These are phyloP conservation scores for Cyclospora cayetanensis DNA, from an alignment of 169 alveolate species.

Conservation along the genomic window DNA sequence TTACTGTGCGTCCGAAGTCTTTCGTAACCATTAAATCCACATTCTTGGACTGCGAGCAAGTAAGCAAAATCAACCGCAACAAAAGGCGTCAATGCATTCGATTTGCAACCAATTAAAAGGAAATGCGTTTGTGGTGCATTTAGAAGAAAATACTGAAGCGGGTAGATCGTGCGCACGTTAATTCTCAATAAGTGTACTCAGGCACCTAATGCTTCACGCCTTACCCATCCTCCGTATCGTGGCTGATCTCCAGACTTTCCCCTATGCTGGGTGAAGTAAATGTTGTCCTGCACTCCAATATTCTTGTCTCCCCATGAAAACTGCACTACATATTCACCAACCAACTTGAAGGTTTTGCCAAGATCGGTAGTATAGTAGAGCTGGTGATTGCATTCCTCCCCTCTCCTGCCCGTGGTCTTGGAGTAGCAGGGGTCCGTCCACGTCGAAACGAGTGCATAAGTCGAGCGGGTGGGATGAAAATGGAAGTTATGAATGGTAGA, in stretches of 20 bases:
- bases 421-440: slow-evolving; percentile 80
- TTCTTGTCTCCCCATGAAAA: slow-evolving; percentile 92
- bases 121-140: no score
- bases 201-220: no score
- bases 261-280: slow-evolving; percentile 82
- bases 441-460: slow-evolving; percentile 76
- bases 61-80: background rate
- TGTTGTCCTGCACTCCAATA: slow-evolving; percentile 74
- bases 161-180: background rate
- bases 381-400: slow-evolving; percentile 87
- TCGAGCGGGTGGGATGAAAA: slow-evolving; percentile 79
- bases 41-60: slow-evolving; percentile 65
- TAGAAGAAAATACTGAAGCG: background rate
- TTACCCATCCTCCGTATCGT: slow-evolving; percentile 74
- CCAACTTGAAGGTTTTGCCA: slow-evolving; percentile 86
- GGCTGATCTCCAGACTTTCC: slow-evolving; percentile 77
- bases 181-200: no score
- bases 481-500: slow-evolving; percentile 76
- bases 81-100: no score
- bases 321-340: slow-evolving; percentile 89
- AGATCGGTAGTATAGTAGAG: slow-evolving; percentile 87
- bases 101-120: no score
- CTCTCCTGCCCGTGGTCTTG: background rate
- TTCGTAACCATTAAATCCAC: slow-evolving; percentile 76
- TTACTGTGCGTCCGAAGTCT: slow-evolving; percentile 77